Base-by-base conservation (phyloP, 306 rosid genomes). In the Nissolia schottii region DNA sequence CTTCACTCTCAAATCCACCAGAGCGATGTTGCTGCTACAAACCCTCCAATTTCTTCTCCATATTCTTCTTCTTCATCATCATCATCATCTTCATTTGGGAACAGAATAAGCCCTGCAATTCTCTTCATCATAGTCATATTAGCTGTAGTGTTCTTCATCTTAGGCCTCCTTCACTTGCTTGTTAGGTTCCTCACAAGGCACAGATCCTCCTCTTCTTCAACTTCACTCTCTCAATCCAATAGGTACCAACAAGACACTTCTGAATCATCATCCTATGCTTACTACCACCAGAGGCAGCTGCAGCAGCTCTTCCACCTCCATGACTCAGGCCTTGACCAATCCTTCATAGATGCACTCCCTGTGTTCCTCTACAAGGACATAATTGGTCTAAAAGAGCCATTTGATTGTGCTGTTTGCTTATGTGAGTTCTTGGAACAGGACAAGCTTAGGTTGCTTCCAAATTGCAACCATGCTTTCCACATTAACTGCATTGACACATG, bases 261-360 rank as follows among this genome's bases (percentile, higher is more conserved):
- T 14, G 93, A 81, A 46, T 82, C n/a, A n/a, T n/a, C n/a, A n/a
- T n/a, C 96, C 18, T 85, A 79, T 84, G 82, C 94, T 48, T 83
- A 83, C n/a, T n/a, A n/a, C n/a, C n/a, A n/a, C 55, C 97, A 80
- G 78, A 89, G 98, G 51, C 98, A 93, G 56, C 77, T 93, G n/a
- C 98, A 93, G 19, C 98, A 93, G 45, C 92, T 93, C 53, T 93
- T 93, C 82, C 90, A 93, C 31, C 98, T 93, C 59, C 97, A 93
- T 59, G 98, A 93, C 79, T 91, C 96, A 23, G 98, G 98, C 16
- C 58, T 93, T 32, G 98, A 93, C 71, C 98, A 93, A 73, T 86
- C 90, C 70, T 91, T 86, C 71, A 87, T 89, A n/a, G 98, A 93
- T 64, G 97, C 94, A 5, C 98, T 93, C 8, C 97, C 98, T 1